Conservation (phyloP, 2,329 filamentous ascomycete genomes). For the Aspergillus oerlinghausenensis region DNA sequence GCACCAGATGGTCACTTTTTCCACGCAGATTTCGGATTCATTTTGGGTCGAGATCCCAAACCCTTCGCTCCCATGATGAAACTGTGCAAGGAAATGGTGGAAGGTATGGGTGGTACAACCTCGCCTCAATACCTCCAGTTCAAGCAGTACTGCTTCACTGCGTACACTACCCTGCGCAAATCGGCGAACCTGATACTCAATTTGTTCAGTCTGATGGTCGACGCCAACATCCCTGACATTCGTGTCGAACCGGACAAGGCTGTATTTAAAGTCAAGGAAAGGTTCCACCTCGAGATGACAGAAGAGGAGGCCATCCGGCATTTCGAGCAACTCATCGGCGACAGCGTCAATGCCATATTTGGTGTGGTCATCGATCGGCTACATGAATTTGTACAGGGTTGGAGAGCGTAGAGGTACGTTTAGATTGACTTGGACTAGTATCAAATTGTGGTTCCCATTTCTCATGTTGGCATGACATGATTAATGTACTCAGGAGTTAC, state of each 20-base stretch:
- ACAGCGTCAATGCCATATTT: slow-evolving; percentile 82
- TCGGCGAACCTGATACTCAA: slow-evolving; percentile 89
- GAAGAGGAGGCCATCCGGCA: slow-evolving; percentile 89
- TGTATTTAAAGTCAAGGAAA: slow-evolving; percentile 88
- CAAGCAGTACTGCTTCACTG: slow-evolving; percentile 92
- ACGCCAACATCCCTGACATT: slow-evolving; percentile 95
- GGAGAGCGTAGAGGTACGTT: slow-evolving; percentile 56
- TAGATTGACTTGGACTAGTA: neutral
- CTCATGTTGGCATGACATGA: neutral
- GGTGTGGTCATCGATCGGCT: slow-evolving; percentile 92
- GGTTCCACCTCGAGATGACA: slow-evolving; percentile 84
- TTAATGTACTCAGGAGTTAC: neutral
- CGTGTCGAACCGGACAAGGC: slow-evolving; percentile 88
- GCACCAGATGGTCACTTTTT: slow-evolving; percentile 92
- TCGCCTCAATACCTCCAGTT: slow-evolving; percentile 82
- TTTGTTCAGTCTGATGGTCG: slow-evolving; percentile 92
- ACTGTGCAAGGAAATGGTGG: slow-evolving; percentile 95
- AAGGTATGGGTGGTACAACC: slow-evolving; percentile 86
- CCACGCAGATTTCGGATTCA: slow-evolving; percentile 97
- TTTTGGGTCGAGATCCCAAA: slow-evolving; percentile 93
- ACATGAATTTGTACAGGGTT: slow-evolving; percentile 89
- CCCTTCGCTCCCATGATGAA: slow-evolving; percentile 98
- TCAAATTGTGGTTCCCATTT: neutral
- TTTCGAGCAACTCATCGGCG: slow-evolving; percentile 85
- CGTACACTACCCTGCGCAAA: slow-evolving; percentile 86